These are phyloP conservation scores for Blakeslea trispora DNA, from an alignment of 371 early-diverging fungal genomes.

Conservation along the genomic window DNA sequence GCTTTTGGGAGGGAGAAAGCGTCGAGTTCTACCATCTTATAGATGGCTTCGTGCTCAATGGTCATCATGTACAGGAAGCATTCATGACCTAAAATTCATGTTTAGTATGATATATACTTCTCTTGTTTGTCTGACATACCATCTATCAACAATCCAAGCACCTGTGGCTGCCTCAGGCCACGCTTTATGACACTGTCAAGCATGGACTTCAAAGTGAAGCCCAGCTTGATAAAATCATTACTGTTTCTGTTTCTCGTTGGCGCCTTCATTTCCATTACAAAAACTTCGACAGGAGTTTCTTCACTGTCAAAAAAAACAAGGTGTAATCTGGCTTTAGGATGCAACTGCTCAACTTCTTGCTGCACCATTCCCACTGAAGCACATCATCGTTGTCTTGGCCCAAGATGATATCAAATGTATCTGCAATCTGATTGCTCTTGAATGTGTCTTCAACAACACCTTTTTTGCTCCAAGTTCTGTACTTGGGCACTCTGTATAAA, in stretches of 20 bases:
- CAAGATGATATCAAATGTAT: not conserved
- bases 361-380: not conserved
- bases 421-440: not conserved
- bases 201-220: not conserved
- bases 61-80: not conserved
- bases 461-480: not conserved
- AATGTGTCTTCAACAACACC: not conserved
- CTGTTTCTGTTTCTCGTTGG: not conserved
- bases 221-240: not conserved
- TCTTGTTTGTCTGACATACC: not conserved
- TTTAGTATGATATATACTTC: not conserved
- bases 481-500: not conserved
- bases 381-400: not conserved
- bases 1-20: too few relatives aligned
- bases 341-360: not conserved
- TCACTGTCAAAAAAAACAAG: not conserved
- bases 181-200: not conserved
- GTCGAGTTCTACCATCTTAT: not conserved
- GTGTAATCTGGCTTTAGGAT: not conserved
- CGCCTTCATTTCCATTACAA: not conserved
- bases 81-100: not conserved
- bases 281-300: not conserved
- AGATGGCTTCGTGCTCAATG: not conserved
- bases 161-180: not conserved
- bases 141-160: not conserved